Base-by-base conservation (phyloP, 805 yeast species). In the Metschnikowia bowlesiae region DNA sequence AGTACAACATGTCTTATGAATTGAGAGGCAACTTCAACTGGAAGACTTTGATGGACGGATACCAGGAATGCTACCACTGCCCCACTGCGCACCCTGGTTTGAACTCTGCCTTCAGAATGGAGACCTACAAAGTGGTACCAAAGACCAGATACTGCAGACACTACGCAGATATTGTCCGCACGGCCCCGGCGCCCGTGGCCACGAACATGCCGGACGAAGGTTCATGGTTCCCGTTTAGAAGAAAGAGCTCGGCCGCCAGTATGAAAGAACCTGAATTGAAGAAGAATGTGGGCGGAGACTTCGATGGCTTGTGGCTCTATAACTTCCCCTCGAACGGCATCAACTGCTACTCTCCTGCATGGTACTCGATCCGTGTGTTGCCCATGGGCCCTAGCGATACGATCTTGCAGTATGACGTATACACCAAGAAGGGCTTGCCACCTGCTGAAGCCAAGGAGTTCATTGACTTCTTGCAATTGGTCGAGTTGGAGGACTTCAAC, bases 61-160 rank as follows among this genome's bases (percentile, higher is more conserved):
- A 81, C 65, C 84, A 81, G 67, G 85, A 81, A 65, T 81, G 85
- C 58, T 81, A 81, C 66, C 86, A 81, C 62, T 81, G 85, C 63
- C 85, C 86, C 39, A 81, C 85, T 9, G 85, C 85, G 1, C 86
- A 81, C 56, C 85, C 85, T 4, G 85, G 85, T 16, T 67, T 81
- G 52, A 71, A 74, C 46, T 61, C 76, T 32, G 83, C 85, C 10
- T 81, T 81, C 68, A 74, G 68, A 57, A 81, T 81, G 84, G 82
- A 78, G 58, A 81, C 86, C n/a, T 81, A 81, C 63, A 78, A 79
- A 55, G 86, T 81, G 49, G 82, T 76, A 34, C 85, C 85, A 52
- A 80, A 76, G 65, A 71, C 70, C 35, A 74, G 80, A 60, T 80
- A 80, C 60, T 81, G 85, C 53, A 77, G 86, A 61, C 86, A 81